Evolutionary conservation across 2,329 filamentous ascomycete species (phyloP), one percentile per base, ranked within the genome.

Genomic region (Xylaria sp.): DNA sequence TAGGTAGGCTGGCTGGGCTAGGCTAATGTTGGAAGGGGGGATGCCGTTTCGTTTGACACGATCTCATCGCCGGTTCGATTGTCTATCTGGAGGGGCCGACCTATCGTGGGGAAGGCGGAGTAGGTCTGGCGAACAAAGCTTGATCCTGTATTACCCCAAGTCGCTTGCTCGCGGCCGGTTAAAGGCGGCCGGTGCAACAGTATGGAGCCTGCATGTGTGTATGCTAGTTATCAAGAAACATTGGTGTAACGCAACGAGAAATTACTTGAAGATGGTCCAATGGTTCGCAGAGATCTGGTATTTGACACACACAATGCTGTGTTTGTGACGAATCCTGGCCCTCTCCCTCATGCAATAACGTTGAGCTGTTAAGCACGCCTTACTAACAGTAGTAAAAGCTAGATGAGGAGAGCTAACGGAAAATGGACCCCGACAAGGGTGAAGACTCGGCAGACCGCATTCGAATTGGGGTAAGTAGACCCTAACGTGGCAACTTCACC

Each of bases 401-500:
- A 23, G 46, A 51, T 37, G 25, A 50, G 40, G 54, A 9, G 49
- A 25, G 60, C 54, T 28, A 56, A 57, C 52, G 33, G 23, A 56
- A 56, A 50, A 62, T 40, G 50, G 60, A 55, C 28, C 53, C 49
- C 49, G 52, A 57, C 52, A 61, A 57, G 51, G 37, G 46, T n/a
- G n/a, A 23, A 47, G 28, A 25, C 49, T 53, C 19, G 21, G 52
- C 28, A 37, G 25, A 25, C 33, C 7, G 33, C 35, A 23, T 49
- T 31, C 17, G 37, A 46, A 21, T 59, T 52, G 52, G 55, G 42
- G 52, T 42, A 60, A 57, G 60, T 60, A 63, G 47, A 57, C 25
- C 12, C 50, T 57, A 57, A 54, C 17, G 45, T 21, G 35, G 54
- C 35, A 52, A 21, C 45, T 46, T 59, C 33, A 47, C 25, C 23